Conservation (phyloP, 441 rosid species). For the Aquilaria agallochum region DNA sequence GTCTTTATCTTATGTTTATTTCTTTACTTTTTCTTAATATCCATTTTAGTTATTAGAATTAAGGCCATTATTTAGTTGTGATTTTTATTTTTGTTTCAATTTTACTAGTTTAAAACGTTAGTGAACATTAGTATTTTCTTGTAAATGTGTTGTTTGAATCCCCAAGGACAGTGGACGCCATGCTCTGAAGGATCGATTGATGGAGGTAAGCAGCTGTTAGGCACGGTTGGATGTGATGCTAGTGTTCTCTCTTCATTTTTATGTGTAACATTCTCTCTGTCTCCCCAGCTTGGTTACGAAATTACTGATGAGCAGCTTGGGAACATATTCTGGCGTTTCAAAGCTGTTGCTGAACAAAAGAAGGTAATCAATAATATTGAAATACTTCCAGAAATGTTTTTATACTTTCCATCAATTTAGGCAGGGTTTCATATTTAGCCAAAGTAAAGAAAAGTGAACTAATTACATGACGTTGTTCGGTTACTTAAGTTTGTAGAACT, state of each 20-base stretch:
- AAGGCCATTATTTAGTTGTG: no score
- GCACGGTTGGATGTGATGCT: constrained; percentile 5
- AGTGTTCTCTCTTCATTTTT: constrained; percentile 8
- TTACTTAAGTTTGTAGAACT: no score
- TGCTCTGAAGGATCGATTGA: constrained; percentile 72
- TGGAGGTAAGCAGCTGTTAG: constrained; percentile 51
- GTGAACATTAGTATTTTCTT: constrained; percentile 1
- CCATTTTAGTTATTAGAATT: no score
- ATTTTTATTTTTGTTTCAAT: neutral
- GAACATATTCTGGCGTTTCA: constrained; percentile 78
- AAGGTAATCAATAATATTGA: constrained; percentile 42
- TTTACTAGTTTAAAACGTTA: neutral
- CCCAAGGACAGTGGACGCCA: constrained; percentile 79
- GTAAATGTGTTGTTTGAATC: constrained; percentile 1
- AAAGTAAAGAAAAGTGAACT: no score
- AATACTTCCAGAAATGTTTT: constrained; percentile 2
- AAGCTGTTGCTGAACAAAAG: constrained; percentile 83
- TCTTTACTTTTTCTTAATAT: neutral
- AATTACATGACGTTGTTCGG: no score
- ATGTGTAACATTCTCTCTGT: constrained; percentile 11
- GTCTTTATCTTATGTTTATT: neutral
- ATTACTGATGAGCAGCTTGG: constrained; percentile 71
- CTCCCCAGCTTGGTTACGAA: constrained; percentile 79
- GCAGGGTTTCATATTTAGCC: no score
- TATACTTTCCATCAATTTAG: neutral